Evolutionary conservation across 305 asterid genomes (phyloP).

Genomic region (Lippia alba): DNA sequence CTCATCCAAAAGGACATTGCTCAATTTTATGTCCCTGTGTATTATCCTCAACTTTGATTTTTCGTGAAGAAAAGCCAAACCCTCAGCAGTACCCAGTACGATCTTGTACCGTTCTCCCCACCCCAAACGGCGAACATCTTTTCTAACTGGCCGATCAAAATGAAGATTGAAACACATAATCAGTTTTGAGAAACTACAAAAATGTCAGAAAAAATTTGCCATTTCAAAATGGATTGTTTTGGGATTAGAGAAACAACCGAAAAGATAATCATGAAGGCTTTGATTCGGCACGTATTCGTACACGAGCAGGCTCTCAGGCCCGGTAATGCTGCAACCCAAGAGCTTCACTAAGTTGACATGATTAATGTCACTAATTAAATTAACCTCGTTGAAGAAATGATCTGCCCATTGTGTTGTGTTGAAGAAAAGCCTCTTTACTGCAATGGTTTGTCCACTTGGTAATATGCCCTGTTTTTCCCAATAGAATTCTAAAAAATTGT

Average conservation of each 20-base stretch:
- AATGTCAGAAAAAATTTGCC: not conserved
- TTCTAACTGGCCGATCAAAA: conserved; percentile 39
- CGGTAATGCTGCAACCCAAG: conserved; percentile 77
- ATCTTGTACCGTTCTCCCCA: conserved; percentile 57
- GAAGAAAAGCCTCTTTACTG: conserved; percentile 70
- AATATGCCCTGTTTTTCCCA: conserved; percentile 54
- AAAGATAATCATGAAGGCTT: conserved; percentile 62
- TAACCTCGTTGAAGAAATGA: conserved; percentile 75
- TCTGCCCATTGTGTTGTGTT: conserved; percentile 71
- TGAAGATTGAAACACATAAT: not conserved
- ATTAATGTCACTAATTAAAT: conserved; percentile 59
- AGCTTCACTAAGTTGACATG: conserved; percentile 66
- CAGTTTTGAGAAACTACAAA: not conserved
- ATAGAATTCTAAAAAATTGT: not conserved
- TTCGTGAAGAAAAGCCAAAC: conserved; percentile 67
- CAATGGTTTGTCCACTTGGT: conserved; percentile 57
- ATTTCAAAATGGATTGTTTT: not conserved
- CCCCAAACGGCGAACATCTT: conserved; percentile 43
- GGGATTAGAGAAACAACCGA: conserved; percentile 39
- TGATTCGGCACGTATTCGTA: conserved; percentile 66
- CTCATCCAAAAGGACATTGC: conserved; percentile 67
- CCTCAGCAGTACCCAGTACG: conserved; percentile 61
- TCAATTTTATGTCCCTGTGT: conserved; percentile 67
- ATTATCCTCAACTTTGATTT: conserved; percentile 55
- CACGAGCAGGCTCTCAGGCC: conserved; percentile 75